Base-by-base conservation (phyloP, 495 filamentous ascomycete species). In the Trichocladium uniseriatum region DNA sequence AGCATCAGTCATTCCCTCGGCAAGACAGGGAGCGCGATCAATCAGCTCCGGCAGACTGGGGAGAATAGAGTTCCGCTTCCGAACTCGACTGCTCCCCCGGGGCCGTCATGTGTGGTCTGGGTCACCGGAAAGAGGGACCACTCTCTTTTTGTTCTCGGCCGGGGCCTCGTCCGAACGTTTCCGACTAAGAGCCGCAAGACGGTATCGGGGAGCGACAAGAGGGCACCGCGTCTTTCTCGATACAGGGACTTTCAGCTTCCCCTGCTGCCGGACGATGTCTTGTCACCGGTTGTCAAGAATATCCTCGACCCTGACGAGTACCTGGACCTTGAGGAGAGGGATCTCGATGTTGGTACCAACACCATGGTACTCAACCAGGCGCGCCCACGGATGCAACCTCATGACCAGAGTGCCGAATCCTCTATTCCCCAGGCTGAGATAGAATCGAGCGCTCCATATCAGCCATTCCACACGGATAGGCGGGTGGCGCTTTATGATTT, bases 351-450 rank as follows among this genome's bases (percentile, higher is more conserved):
- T 4, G 64, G 63, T 27, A 61, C 55, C 52, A 70, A 70, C 46
- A 71, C 70, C 10, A 43, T 73, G 58, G 58, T 71, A 15, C 63
- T 72, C 31, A 56, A 72, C 22, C 58, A 61, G 15, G 22, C 37
- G 34, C 59, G 56, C 38, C 56, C 57, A 13, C 60, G 65, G 18
- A 43, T 55, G 24, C 48, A 52, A 40, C 41, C 56, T 29, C 48
- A 62, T 29, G 56, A 69, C 51, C 57, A 64, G 31, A 56, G 64
- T 40, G 63, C 68, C 7, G 73, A 75, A 41, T 70, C 72, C 3
- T 72, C 73, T n/a, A 79, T 94, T 43, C 87, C 87, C 5, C 83
- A 89, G 54, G 86, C 89, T 2, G 90, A 96, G 69, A 91, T 95
- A 52, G 90, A 96, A 62, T 92, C 89, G 1, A 92, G 88, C 52